These are phyloP conservation scores for Chrysosporium queenslandicum DNA, from an alignment of 2,329 filamentous ascomycete genomes.

Conservation along the genomic window DNA sequence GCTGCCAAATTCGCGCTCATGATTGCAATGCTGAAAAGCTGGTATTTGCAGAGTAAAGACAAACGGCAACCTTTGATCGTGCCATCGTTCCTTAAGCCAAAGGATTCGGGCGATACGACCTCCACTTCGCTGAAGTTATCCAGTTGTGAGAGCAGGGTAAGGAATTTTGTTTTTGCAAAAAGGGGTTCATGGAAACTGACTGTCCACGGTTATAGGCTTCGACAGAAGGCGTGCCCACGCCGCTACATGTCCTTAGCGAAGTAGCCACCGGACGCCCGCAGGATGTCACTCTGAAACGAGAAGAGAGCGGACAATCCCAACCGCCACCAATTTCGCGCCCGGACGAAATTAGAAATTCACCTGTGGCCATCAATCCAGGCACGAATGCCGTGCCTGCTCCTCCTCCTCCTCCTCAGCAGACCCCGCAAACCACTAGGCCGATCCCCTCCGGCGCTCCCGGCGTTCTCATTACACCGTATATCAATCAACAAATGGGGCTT, in stretches of 20 bases:
- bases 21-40: conserved; percentile 57
- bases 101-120: not conserved
- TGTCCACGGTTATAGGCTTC: not conserved
- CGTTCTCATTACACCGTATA: not conserved
- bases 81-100: conserved; percentile 17
- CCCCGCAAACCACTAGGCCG: not conserved
- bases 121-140: not conserved
- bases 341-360: not conserved
- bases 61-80: conserved; percentile 18
- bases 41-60: conserved; percentile 50
- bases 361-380: no score
- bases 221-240: conserved; percentile 21
- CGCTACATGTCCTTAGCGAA: conserved; percentile 33
- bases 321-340: not conserved
- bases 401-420: no score
- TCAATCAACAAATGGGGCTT: conserved; percentile 3
- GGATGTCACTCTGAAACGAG: not conserved
- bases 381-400: no score
- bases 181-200: not conserved
- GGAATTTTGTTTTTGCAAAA: not conserved
- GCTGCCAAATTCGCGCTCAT: conserved; percentile 62
- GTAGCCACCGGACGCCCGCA: conserved; percentile 32
- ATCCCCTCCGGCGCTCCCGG: not conserved
- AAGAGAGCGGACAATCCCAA: not conserved
- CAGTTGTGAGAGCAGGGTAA: not conserved